These are phyloP conservation scores for Neurospora sp. DNA, from an alignment of 495 filamentous ascomycete genomes.

Conservation along the genomic window DNA sequence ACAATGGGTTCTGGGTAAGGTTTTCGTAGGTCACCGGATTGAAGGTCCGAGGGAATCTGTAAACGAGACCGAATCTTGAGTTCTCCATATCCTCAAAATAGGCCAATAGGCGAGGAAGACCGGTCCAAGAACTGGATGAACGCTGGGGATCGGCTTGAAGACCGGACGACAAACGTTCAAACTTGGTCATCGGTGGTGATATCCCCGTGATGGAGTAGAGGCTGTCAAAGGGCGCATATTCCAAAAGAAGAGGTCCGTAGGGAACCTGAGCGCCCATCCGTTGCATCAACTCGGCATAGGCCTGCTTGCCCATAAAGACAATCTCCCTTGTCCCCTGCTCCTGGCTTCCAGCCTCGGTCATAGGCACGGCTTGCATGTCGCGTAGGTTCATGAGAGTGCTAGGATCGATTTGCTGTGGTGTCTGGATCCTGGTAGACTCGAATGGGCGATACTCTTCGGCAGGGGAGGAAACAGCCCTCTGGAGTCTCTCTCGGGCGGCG, in stretches of 20 bases:
- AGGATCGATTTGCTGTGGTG: constrained; percentile 44
- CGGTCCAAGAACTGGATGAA: constrained; percentile 49
- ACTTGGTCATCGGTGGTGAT: constrained; percentile 50
- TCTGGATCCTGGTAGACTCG: constrained; percentile 44
- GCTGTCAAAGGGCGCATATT: constrained; percentile 53
- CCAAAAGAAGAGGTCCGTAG: constrained; percentile 50
- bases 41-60: constrained; percentile 63
- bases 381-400: constrained; percentile 30
- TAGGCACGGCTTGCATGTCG: constrained; percentile 30
- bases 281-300: constrained; percentile 31
- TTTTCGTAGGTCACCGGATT: constrained; percentile 48
- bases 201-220: constrained; percentile 53
- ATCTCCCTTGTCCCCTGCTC: constrained; percentile 31
- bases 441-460: constrained; percentile 38
- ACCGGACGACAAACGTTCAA: constrained; percentile 51
- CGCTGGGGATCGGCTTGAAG: constrained; percentile 47
- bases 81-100: constrained; percentile 74
- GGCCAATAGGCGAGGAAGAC: constrained; percentile 54
- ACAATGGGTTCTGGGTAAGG: constrained; percentile 36
- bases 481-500: constrained; percentile 12
- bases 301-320: constrained; percentile 44
- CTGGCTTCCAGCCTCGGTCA: constrained; percentile 23
- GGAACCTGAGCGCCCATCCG: constrained; percentile 15
- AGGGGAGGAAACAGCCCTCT: constrained; percentile 19
- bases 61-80: constrained; percentile 72